These are phyloP conservation scores for Calonectria ilicicola DNA, from an alignment of 2,329 filamentous ascomycete species.

Conservation along the genomic window DNA sequence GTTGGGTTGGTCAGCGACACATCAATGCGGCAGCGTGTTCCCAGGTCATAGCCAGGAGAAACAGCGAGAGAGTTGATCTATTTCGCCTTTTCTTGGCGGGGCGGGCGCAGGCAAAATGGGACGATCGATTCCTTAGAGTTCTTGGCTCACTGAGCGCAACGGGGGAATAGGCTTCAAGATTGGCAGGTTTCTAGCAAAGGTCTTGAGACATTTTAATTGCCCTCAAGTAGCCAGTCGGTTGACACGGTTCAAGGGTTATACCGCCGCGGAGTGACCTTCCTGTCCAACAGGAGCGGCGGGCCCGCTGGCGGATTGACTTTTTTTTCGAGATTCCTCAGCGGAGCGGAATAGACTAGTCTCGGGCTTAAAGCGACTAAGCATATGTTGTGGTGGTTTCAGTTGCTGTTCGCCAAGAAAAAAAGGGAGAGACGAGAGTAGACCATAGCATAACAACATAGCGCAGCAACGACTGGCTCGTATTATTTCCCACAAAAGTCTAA, in stretches of 20 bases:
- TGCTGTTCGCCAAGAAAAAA: neutral
- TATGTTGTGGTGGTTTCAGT: neutral
- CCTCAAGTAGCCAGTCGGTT: neutral
- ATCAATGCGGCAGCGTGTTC: neutral
- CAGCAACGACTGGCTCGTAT: neutral
- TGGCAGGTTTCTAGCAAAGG: neutral
- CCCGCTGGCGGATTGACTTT: neutral
- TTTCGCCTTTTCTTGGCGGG: neutral
- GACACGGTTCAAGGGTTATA: neutral
- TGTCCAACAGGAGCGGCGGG: neutral
- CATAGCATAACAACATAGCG: too few relatives aligned
- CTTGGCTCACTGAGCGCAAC: neutral
- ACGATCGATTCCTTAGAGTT: neutral
- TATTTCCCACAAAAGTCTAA: too few relatives aligned
- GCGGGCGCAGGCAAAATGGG: neutral
- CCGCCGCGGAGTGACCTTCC: neutral
- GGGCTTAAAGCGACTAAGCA: neutral
- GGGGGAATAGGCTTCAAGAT: neutral
- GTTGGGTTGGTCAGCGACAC: neutral
- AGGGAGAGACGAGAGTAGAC: neutral
- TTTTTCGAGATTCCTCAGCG: neutral
- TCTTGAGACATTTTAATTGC: constrained; percentile 6
- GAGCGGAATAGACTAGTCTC: neutral
- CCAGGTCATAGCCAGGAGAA: too few relatives aligned
- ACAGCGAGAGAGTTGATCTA: neutral